These are phyloP conservation scores for Erythrobasidium hasegawianum DNA, from an alignment of 1,284 basidiomycete species.

Conservation along the genomic window DNA sequence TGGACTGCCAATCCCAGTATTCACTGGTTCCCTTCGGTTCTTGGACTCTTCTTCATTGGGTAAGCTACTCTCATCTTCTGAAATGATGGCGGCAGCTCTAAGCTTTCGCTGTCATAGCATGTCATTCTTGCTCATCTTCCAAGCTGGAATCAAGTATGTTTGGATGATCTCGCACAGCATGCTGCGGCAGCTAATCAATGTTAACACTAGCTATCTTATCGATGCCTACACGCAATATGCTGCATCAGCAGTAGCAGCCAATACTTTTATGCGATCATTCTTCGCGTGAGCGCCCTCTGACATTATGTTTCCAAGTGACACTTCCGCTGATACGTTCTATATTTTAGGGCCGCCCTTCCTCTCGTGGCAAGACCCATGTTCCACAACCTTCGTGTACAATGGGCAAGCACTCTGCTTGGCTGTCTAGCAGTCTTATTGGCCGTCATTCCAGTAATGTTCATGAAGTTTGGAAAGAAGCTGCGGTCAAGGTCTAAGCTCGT, in stretches of 20 bases:
- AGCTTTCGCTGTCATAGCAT: too few relatives aligned
- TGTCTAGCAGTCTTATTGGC: constrained; percentile 43
- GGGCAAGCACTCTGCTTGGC: constrained; percentile 49
- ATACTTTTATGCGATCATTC: constrained; percentile 51
- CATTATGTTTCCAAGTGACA: too few relatives aligned
- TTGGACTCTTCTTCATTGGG: constrained; percentile 49
- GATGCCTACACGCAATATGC: constrained; percentile 35
- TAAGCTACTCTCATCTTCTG: not conserved
- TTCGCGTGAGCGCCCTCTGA: constrained; percentile 46
- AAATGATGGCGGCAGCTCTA: too few relatives aligned
- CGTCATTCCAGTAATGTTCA: constrained; percentile 33
- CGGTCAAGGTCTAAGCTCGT: constrained; percentile 21
- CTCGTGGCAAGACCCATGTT: constrained; percentile 48
- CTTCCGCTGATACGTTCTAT: too few relatives aligned
- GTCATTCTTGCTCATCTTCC: constrained; percentile 48
- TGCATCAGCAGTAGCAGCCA: constrained; percentile 45
- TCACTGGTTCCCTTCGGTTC: constrained; percentile 46
- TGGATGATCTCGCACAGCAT: not conserved
- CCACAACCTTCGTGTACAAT: constrained; percentile 49
- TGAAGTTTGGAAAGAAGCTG: constrained; percentile 25
- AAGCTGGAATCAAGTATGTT: constrained; percentile 45
- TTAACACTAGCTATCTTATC: constrained; percentile 31
- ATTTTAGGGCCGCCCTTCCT: constrained; percentile 46
- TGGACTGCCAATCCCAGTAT: constrained; percentile 48
- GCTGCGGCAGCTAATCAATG: too few relatives aligned